Base-by-base conservation (phyloP, 345 rosid genomes). In the Geranium rotundifolium region DNA sequence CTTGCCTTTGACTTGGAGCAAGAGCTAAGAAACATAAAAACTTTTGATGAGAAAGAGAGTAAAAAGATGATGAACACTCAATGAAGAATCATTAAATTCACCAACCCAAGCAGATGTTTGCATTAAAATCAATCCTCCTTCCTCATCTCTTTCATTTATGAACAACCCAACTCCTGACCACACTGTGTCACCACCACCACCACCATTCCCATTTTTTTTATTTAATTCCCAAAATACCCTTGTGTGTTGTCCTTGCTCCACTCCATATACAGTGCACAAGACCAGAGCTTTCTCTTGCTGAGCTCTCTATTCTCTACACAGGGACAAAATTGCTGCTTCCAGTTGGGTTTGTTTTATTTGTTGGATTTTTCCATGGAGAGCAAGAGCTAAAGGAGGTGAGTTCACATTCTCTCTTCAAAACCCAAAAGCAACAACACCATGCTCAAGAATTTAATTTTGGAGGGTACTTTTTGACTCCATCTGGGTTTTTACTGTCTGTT, bases 21-120 rank as follows among this genome's bases (percentile, higher is more conserved):
- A 57, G 61, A 65, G 66, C 39, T 9, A 23, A 37, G 49, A 59
- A 52, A 30, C 46, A 46, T 37, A 29, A 17, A 31, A 58, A 54
- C 29, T 57, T 31, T 15, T 54, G 54, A 63, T 60, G 27, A 16
- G 7, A n/a, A 29, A 20, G 30, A 63, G 7, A 50, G 46, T 19
- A 18, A 37, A 57, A 46, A n/a, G 0, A 57, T n/a, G 19, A 69
- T 41, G 54, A 55, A 58, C 68, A 61, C 65, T 69, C 58, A 34
- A 74, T 61, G 74, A 80, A 61, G 79, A 73, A 74, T 71, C 76
- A 80, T 76, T 81, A 69, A 67, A 57, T 65, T 72, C 76, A 72
- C 62, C 77, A 41, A 61, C 70, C 71, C 19, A 30, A 60, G 9
- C 66, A 62, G 56, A 66, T 66, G 56, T 61, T 62, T 70, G 15